Percentiles rank a stretch among this genome's conserved stretches.
Conservation (phyloP, 83 land plant species). For the Thuja plicata region DNA sequence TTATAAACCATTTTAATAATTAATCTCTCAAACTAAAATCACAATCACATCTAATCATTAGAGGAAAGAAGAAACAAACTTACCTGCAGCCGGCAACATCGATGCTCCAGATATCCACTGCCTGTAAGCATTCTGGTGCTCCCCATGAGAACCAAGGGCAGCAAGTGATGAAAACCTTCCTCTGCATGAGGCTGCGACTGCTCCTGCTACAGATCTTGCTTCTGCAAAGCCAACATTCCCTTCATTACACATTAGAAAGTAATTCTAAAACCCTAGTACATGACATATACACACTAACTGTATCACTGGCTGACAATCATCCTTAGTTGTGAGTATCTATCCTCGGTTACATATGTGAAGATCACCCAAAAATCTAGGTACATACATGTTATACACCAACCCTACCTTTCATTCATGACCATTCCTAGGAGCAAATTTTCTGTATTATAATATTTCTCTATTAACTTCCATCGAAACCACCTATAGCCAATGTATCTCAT, state of each 20-base stretch:
- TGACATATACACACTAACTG: background rate
- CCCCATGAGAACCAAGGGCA: slow-evolving; percentile 18
- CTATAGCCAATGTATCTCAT: background rate
- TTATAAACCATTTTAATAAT: background rate
- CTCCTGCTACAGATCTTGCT: slow-evolving; percentile 40
- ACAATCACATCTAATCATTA: background rate
- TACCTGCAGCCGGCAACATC: slow-evolving; percentile 62
- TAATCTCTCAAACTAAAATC: background rate
- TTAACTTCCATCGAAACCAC: background rate
- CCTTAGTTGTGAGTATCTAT: background rate
- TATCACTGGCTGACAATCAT: background rate
- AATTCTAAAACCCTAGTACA: background rate
- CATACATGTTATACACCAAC: background rate
- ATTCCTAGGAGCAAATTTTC: background rate
- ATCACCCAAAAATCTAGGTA: background rate
- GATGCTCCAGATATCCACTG: slow-evolving; percentile 50
- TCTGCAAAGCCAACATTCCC: slow-evolving; percentile 15
- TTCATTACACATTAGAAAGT: background rate
- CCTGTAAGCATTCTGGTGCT: slow-evolving; percentile 20
- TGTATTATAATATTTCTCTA: too few relatives aligned
- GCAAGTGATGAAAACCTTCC: slow-evolving; percentile 28
- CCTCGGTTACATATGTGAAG: background rate
- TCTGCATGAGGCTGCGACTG: slow-evolving; percentile 30
- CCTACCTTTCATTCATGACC: background rate
- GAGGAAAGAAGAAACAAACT: background rate